phyloP scores from a whole-genome alignment of 345 rosid species.

The Murraya koenigii region DNA sequence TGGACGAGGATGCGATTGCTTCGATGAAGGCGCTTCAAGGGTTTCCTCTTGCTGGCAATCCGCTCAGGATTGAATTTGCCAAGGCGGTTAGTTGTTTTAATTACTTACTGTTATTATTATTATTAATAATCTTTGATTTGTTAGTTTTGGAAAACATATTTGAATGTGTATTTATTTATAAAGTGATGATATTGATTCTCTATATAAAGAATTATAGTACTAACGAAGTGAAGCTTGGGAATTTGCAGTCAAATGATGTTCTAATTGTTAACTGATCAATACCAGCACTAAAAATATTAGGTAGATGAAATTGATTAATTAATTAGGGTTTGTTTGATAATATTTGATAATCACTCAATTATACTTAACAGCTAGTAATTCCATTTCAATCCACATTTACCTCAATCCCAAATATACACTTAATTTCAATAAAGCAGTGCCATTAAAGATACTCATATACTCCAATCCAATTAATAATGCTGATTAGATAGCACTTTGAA shows the following conservation, averaged over 20 bases:
- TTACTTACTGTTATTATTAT: conserved; percentile 21
- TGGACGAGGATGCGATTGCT: conserved; percentile 69
- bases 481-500: background rate
- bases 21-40: conserved; percentile 79
- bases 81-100: conserved; percentile 97
- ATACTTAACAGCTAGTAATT: background rate
- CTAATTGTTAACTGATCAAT: background rate
- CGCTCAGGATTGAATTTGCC: conserved; percentile 91
- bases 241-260: background rate
- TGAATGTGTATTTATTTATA: conserved; percentile 10
- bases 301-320: background rate
- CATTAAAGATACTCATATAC: background rate
- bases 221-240: background rate
- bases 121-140: conserved; percentile 15
- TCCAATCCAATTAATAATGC: background rate
- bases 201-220: background rate
- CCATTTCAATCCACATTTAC: background rate
- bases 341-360: background rate
- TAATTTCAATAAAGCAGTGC: background rate
- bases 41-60: conserved; percentile 66
- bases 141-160: background rate
- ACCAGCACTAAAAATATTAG: background rate
- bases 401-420: background rate
- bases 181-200: conserved; percentile 17
- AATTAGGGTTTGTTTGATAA: background rate